phyloP scores from a whole-genome alignment of 257 asterid genomes.

The Nicotiana sylvestris region DNA sequence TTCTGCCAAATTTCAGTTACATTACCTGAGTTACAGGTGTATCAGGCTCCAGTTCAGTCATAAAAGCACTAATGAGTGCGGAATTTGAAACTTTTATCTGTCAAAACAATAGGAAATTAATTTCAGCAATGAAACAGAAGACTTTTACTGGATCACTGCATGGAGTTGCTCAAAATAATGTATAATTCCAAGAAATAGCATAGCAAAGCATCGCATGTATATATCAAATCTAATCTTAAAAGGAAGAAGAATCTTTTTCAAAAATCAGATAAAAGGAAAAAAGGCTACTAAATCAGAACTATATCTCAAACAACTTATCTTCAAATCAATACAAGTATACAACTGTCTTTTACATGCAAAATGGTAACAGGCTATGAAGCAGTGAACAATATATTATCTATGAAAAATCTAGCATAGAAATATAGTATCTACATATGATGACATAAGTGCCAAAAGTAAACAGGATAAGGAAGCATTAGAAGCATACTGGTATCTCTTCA shows the following conservation, averaged over 20 bases:
- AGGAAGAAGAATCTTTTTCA: not conserved
- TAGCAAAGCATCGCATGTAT: not conserved
- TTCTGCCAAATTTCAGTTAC: not conserved
- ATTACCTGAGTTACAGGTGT: slow-evolving; percentile 80
- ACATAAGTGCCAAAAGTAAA: not conserved
- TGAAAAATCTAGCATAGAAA: not conserved
- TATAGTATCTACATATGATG: not conserved
- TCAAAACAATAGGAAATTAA: not conserved
- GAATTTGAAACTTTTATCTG: slow-evolving; percentile 99
- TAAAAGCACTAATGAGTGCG: slow-evolving; percentile 92
- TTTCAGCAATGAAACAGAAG: not conserved
- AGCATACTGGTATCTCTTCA: slow-evolving; percentile 92
- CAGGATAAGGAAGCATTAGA: slow-evolving; percentile 1
- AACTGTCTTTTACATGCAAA: not conserved
- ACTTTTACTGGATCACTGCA: not conserved
- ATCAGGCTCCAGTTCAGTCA: slow-evolving; percentile 89
- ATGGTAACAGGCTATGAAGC: slow-evolving; percentile 6
- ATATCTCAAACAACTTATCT: not conserved
- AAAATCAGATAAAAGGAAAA: not conserved
- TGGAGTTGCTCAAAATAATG: not conserved
- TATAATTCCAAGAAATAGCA: not conserved
- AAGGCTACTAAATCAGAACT: not conserved
- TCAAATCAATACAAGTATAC: not conserved
- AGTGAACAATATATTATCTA: not conserved
- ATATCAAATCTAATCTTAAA: not conserved